Conservation (phyloP, 768 basidiomycete species). For the Nidularia sp. region DNA sequence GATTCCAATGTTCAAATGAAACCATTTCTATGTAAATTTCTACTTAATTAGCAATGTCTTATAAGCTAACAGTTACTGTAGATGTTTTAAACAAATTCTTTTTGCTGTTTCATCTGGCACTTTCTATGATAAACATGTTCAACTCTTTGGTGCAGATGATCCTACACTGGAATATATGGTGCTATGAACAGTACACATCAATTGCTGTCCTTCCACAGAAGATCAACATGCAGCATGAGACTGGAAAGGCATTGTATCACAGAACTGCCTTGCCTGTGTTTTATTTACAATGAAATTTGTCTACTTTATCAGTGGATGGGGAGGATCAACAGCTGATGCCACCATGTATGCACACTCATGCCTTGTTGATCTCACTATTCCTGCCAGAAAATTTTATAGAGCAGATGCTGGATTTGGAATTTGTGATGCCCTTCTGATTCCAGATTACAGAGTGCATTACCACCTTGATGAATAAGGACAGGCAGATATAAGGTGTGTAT, state of each 20-base stretch:
- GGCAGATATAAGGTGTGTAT: background rate
- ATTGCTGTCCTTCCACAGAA: conserved; percentile 6
- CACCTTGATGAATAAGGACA: conserved; percentile 24
- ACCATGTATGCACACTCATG: conserved; percentile 21
- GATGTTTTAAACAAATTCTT: conserved; percentile 8
- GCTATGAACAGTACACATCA: conserved; percentile 24
- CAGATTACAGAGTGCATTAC: conserved; percentile 28
- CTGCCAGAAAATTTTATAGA: conserved; percentile 23
- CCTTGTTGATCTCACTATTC: conserved; percentile 18
- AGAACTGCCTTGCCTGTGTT: conserved; percentile 29
- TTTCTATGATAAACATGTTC: conserved; percentile 8
- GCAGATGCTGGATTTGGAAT: conserved; percentile 27
- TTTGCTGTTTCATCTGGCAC: conserved; percentile 7
- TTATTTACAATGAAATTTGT: conserved; percentile 23
- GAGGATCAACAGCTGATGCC: conserved; percentile 29
- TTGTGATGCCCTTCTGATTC: conserved; percentile 27
- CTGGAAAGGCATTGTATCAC: conserved; percentile 23
- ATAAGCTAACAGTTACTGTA: background rate
- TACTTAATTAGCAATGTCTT: too few relatives aligned
- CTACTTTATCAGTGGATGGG: conserved; percentile 32
- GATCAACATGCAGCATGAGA: conserved; percentile 9
- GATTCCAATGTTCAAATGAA: too few relatives aligned
- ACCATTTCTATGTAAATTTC: too few relatives aligned
- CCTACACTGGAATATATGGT: conserved; percentile 15
- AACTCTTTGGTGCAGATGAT: conserved; percentile 11